These are phyloP conservation scores for Corynascus novoguineensis DNA, from an alignment of 495 filamentous ascomycete genomes.

Conservation along the genomic window DNA sequence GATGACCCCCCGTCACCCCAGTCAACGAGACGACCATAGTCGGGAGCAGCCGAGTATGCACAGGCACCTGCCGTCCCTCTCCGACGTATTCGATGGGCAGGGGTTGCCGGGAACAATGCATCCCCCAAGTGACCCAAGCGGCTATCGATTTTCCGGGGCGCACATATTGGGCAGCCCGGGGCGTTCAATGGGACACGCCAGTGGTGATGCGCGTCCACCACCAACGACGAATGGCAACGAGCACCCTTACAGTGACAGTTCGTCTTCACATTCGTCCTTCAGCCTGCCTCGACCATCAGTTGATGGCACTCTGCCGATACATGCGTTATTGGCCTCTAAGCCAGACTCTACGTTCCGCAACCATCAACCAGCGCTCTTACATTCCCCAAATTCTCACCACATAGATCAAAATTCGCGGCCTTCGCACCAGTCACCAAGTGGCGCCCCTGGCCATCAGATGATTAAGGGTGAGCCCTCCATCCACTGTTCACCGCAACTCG, in stretches of 20 bases:
- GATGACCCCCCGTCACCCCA: slow-evolving; percentile 12
- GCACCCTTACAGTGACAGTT: slow-evolving; percentile 33
- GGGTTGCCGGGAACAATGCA: slow-evolving; percentile 11
- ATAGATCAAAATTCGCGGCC: slow-evolving; percentile 14
- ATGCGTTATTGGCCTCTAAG: slow-evolving; percentile 40
- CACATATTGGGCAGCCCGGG: slow-evolving; percentile 18
- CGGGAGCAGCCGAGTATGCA: slow-evolving; percentile 17
- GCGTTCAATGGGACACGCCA: slow-evolving; percentile 11
- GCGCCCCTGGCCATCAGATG: slow-evolving; percentile 8
- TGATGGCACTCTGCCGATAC: slow-evolving; percentile 43
- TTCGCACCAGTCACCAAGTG: slow-evolving; percentile 12
- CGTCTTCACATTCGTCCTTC: slow-evolving; percentile 29
- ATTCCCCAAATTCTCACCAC: slow-evolving; percentile 4
- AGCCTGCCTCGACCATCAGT: slow-evolving; percentile 37
- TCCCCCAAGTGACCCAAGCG: slow-evolving; percentile 18
- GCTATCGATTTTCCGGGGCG: slow-evolving; percentile 15
- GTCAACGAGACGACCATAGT: slow-evolving; percentile 24
- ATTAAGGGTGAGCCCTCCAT: slow-evolving; percentile 20
- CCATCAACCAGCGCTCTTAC: slow-evolving; percentile 10
- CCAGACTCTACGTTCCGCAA: slow-evolving; percentile 24
- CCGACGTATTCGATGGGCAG: slow-evolving; percentile 31
- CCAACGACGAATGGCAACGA: slow-evolving; percentile 35
- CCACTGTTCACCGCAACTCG: neutral
- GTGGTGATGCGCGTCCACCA: slow-evolving; percentile 23
- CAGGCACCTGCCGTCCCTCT: slow-evolving; percentile 32